Conservation (phyloP, 2,329 filamentous ascomycete genomes). For the Tolypocladium amazonense region DNA sequence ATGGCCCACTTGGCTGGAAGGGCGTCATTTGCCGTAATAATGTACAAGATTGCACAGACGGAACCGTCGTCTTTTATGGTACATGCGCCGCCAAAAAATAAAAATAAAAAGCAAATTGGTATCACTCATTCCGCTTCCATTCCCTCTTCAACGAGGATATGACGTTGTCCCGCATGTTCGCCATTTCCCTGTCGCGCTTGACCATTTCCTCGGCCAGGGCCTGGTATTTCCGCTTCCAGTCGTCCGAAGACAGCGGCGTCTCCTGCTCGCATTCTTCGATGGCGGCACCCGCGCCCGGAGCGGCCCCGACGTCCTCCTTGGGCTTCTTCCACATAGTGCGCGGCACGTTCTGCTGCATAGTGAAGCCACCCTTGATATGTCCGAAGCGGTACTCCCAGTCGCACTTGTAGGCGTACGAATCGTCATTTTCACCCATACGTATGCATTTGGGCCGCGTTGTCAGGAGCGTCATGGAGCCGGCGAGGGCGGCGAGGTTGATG, state of each 20-base stretch:
- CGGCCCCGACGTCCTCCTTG: constrained; percentile 8
- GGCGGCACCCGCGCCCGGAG: neutral
- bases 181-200: constrained; percentile 44
- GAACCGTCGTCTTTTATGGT: neutral
- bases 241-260: constrained; percentile 19
- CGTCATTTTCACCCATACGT: constrained; percentile 29
- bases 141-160: constrained; percentile 22
- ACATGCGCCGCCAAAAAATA: neutral
- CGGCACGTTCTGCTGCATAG: constrained; percentile 37
- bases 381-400: constrained; percentile 48
- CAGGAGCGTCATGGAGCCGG: constrained; percentile 41
- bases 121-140: constrained; percentile 5
- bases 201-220: constrained; percentile 49
- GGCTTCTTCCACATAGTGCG: constrained; percentile 29
- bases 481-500: constrained; percentile 47
- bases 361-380: constrained; percentile 39
- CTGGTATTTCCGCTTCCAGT: constrained; percentile 43
- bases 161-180: constrained; percentile 30
- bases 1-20: neutral
- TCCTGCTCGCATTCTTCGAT: neutral
- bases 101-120: constrained; percentile 3
- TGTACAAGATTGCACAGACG: neutral
- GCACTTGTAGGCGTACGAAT: constrained; percentile 36
- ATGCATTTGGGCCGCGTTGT: constrained; percentile 28
- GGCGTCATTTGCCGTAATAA: neutral